Base-by-base conservation (phyloP, 192 early-diverging fungal genomes). In the Backusella circina region DNA sequence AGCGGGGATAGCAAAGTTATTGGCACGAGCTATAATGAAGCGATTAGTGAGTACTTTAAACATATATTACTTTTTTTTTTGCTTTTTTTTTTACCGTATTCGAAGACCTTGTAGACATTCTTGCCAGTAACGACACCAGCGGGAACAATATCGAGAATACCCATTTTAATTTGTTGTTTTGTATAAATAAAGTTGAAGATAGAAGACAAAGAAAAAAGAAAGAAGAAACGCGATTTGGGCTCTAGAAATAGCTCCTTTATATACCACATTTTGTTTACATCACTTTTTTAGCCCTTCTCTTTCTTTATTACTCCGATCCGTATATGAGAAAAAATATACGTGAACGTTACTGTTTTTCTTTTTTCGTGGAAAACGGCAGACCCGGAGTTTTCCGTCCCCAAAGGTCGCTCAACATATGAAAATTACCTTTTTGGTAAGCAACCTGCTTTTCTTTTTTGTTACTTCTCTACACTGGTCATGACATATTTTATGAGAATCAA, bases 81-180 rank as follows among this genome's bases (percentile, higher is more conserved):
- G 4, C 8, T n/a, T 21, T 2, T 26, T 26, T 57, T 8, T 57
- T 41, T 76, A 79, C 81, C 81, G 71, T 91, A 94, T 76, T 89
- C 78, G 72, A 93, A 91, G 65, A 93, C 79, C 90, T 93, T 95
- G 85, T 88, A 87, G 80, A 97, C 89, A 84, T 96, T 89, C 84
- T 97, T 93, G 79, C 96, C 96, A 73, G 95, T 97, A 80, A 98
- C 86, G 81, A 98, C 95, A 73, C 96, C 96, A 81, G 95, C 84
- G 70, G 92, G 90, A 80, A 97, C 91, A 80, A 96, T 88, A 82
- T 91, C 91, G 73, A 93, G 87, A 69, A 96, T 75, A 86, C 93
- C 94, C 92, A 93, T 93, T 73, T 51, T 66, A 38, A 41, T 51
- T 38, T 47, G 5, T 47, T 47, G 18, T 47, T 3, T 35, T 35